A percentile compares a stretch with the other conserved stretches of the same genome.
phyloP scores from a whole-genome alignment of 176 grass and related monocot species.

The Musa beccarii region DNA sequence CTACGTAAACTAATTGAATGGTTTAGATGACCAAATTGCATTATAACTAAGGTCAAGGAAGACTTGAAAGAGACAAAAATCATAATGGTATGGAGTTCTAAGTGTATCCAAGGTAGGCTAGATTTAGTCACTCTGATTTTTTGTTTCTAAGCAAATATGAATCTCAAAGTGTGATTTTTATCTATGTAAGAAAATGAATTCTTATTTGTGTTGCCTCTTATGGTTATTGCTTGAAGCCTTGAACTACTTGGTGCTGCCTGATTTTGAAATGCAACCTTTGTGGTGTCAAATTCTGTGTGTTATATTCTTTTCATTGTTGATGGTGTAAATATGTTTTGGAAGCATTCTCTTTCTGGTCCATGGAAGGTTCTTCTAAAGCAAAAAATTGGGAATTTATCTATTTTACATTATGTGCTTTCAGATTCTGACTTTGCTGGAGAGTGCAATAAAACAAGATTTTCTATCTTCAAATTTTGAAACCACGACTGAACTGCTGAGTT shows the following conservation, averaged over 20 bases:
- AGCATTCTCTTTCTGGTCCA: background rate
- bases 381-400: background rate
- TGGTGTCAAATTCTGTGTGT: background rate
- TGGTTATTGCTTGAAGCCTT: background rate
- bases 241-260: background rate
- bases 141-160: no score
- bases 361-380: background rate
- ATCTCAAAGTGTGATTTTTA: background rate
- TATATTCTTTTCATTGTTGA: background rate
- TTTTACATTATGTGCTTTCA: conserved; percentile 18
- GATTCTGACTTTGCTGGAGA: conserved; percentile 71
- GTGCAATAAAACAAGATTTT: conserved; percentile 64
- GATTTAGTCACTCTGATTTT: no score
- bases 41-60: no score
- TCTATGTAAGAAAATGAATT: background rate
- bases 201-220: background rate
- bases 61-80: no score
- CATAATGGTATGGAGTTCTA: no score
- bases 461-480: conserved; percentile 68
- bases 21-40: no score
- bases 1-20: no score
- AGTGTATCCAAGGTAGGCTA: no score
- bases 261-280: background rate
- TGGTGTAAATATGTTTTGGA: background rate
- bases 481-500: conserved; percentile 55